Base-by-base conservation (phyloP, 108 stramenopile species). In the Mediolabrus comicus region DNA sequence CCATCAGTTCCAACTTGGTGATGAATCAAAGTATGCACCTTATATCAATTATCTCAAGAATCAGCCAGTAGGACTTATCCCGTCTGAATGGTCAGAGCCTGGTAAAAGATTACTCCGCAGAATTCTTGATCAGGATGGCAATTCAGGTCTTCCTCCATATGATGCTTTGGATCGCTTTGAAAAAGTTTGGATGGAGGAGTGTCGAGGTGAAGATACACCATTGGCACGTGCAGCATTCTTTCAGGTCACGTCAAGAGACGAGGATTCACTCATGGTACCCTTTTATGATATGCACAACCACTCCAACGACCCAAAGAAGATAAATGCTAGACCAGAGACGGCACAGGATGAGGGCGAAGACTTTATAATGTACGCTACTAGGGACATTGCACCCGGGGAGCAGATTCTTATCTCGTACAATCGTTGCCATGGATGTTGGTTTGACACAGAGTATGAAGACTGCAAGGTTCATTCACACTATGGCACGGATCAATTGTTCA, bases 41-140 rank as follows among this genome's bases (percentile, higher is more conserved):
- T 94, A 88, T 36, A 61, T 83, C 29, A 75, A 83, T 6, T 94
- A 91, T 61, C 71, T 94, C 12, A 73, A 59, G 56, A 64, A 83
- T 43, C 82, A 83, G 71, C 66, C 62, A 16, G 29, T 35, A 2
- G 83, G 83, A 3, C 62, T 71, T 17, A 51, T 86, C 33, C 83
- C 86, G 14, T 72, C 79, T 13, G 82, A 72, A 32, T 87, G 79
- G 74, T 64, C 78, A 52, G 29, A 66, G 10, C 57, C 49, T 12
- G 86, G 80, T 0, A 87, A 77, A 34, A 36, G 74, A 5, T 54
- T 87, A 16, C 46, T 87, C 0, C 35, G 34, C n/a, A 55, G 54
- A 36, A 68, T 87, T 53, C 52, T 74, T 9, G 0, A 39, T 39
- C 38, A 39, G 38, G 38, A 39, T 9, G 71, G 65, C 30, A 25